Evolutionary conservation across 2,329 filamentous ascomycete species (phyloP), one percentile per base, ranked within the genome.

Genomic region (Pestalotiopsis sp.): DNA sequence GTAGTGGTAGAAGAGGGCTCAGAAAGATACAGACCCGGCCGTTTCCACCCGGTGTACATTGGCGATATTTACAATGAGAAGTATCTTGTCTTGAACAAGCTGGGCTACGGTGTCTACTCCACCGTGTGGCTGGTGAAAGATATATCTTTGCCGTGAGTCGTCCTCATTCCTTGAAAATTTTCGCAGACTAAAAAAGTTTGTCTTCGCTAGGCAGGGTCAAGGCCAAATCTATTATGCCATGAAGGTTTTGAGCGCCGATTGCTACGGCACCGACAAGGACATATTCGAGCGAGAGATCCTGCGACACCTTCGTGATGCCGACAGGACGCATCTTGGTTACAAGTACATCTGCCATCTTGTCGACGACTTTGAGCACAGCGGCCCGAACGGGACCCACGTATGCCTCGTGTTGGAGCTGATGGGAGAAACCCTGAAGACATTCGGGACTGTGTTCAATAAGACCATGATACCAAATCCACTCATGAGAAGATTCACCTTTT

Each of bases 351-450:
- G 68, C 62, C 71, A 72, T 31, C 72, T 77, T 1, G 38, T 72
- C 6, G 76, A 76, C 36, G 68, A 72, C 17, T 77, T 77, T 41
- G 70, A 71, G 59, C 68, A 74, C 20, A 23, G 68, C 23, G 72
- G 74, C 1, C 73, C 72, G 23, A 73, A 74, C 63, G 74, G 75
- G 14, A 70, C 11, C 13, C 74, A 77, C 41, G 68, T 73, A n/a
- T 76, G 75, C 65, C 71, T 76, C 11, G 71, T 77, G 0, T 65
- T 77, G 31, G 71, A 73, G 61, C 71, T 71, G 2, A 76, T 76
- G 69, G 76, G 71, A 38, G 75, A 76, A 59, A 69, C 57, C 6
- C 52, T 78, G 4, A 23, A n/a, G 31, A 65, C 36, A 36, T 73
- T 72, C 39, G 69, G 72, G 4, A 20, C 49, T 12, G 65, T 39